Conservation (phyloP, 768 basidiomycete genomes). For the Ramaria sp. region DNA sequence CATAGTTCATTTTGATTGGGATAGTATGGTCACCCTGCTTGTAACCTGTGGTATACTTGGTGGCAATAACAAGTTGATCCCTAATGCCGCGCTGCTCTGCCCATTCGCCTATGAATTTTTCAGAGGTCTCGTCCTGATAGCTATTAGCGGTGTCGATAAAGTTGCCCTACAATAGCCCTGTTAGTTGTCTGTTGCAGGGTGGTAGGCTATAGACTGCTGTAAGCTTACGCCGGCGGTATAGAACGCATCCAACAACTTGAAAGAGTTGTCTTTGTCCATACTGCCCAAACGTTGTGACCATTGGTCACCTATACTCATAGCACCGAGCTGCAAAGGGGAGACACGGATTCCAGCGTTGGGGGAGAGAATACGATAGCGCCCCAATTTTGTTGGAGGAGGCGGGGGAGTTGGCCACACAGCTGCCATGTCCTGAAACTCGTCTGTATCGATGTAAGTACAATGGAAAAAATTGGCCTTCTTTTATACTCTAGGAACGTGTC, state of each 20-base stretch:
- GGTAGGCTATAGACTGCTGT: neutral
- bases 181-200: too few species aligned
- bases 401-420: too few species aligned
- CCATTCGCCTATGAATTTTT: slow-evolving; percentile 40
- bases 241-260: slow-evolving; percentile 22
- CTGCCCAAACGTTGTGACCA: slow-evolving; percentile 25
- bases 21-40: slow-evolving; percentile 16
- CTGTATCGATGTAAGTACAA: too few species aligned
- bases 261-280: slow-evolving; percentile 21
- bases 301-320: too few species aligned
- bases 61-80: slow-evolving; percentile 36
- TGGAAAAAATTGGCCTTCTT: too few species aligned
- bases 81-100: slow-evolving; percentile 28
- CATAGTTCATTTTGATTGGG: slow-evolving; percentile 16
- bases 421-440: too few species aligned
- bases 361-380: too few species aligned
- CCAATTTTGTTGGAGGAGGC: too few species aligned
- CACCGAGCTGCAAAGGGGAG: too few species aligned
- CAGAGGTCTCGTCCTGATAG: slow-evolving; percentile 27
- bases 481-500: too few species aligned
- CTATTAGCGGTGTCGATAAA: slow-evolving; percentile 16
- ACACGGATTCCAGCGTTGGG: too few species aligned
- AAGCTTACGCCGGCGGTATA: slow-evolving; percentile 16
- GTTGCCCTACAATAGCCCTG: slow-evolving; percentile 16
- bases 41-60: slow-evolving; percentile 26